Conservation (phyloP, 371 early-diverging fungal genomes). For the Catenaria anguillulae region DNA sequence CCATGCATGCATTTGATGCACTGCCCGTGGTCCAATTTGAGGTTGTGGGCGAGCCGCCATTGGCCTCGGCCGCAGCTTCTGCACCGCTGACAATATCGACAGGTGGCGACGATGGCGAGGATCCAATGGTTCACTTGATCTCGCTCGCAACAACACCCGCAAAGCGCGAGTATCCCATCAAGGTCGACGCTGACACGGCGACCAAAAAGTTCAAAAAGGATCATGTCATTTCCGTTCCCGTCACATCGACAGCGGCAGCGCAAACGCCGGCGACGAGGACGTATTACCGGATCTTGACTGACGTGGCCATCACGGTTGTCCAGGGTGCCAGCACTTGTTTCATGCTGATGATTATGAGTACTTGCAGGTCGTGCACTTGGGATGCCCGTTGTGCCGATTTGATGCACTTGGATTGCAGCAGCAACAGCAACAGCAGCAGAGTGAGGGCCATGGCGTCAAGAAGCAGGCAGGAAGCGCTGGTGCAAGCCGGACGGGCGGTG, state of each 20-base stretch:
- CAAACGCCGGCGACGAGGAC: slow-evolving; percentile 14
- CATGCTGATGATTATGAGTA: slow-evolving; percentile 33
- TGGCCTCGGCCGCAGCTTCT: no score
- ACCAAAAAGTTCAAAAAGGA: no score
- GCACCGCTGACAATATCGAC: no score
- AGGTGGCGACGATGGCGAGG: slow-evolving; percentile 8
- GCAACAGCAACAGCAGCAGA: no score
- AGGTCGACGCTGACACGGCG: slow-evolving; percentile 8
- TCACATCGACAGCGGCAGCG: no score
- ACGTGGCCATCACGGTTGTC: slow-evolving; percentile 23
- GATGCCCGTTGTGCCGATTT: slow-evolving; percentile 31
- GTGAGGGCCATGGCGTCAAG: no score
- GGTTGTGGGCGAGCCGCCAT: slow-evolving; percentile 15
- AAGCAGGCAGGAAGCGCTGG: no score
- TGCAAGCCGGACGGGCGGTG: no score
- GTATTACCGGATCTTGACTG: slow-evolving; percentile 17
- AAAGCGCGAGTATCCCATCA: slow-evolving; percentile 6
- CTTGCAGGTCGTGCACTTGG: slow-evolving; percentile 20
- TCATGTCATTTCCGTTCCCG: no score
- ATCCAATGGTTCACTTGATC: background rate
- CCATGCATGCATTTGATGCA: slow-evolving; percentile 30
- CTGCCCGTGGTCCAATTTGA: slow-evolving; percentile 32
- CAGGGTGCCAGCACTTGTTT: slow-evolving; percentile 27
- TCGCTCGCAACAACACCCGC: background rate
- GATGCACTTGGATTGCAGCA: background rate